Evolutionary conservation across 257 asterid species (phyloP), one percentile per base, ranked within the genome.

Genomic region (Forsythia suspensa): DNA sequence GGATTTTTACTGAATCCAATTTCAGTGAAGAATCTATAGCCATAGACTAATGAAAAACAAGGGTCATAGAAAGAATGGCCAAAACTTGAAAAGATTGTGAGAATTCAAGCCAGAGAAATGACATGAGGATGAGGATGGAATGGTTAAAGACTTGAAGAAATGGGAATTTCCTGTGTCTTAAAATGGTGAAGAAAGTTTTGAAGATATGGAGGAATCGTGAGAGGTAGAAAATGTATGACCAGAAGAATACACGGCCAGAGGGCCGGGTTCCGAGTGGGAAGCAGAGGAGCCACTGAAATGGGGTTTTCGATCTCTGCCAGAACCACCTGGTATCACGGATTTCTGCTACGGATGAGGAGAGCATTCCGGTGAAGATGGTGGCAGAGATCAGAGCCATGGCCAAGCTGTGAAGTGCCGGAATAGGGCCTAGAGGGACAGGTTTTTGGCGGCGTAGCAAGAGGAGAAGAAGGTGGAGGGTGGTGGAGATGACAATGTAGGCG

Each of bases 211-310:
- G 87, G 82, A 92, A 92, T 0, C 98, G 85, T 0, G 97, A 90
- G 65, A 93, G 91, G 82, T 93, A 92, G 69, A 90, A 93, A 0
- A 85, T 8, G 81, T 93, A 89, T 0, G 98, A 93, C 98, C 97
- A 92, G 82, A 93, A 93, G 86, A 93, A 93, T 0, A 93, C 94
- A 3, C 98, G 84, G 29, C 97, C 98, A 0, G 97, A 88, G 48
- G 94, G 89, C 57, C 98, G 97, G 6, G 96, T 93, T 46, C 98
- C 98, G 0, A 93, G 85, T 0, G 98, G 98, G 86, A 93, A 93
- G 71, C 98, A 93, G 16, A 93, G 87, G 75, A 92, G 96, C 96
- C 97, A 93, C 43, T 93, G 84, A 24, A 93, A 83, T 0, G 96
- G 89, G 77, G 96, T 93, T 36, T 85, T 88, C 40, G 87, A 87